Base-by-base conservation (phyloP, 306 rosid species). In the Castanospermum australe region DNA sequence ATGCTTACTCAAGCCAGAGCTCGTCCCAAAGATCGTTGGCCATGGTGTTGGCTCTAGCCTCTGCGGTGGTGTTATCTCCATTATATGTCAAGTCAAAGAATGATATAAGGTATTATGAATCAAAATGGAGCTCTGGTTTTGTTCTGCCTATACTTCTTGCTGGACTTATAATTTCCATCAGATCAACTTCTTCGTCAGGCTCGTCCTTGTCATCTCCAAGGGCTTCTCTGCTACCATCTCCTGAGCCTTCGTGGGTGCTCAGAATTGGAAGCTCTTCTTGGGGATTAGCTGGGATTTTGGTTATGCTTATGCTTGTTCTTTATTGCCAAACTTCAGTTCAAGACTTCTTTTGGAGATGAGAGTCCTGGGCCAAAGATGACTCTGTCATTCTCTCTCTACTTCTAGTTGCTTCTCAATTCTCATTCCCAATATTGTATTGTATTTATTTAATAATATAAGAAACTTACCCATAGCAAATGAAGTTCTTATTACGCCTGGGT, bases 131-230 rank as follows among this genome's bases (percentile, higher is more conserved):
- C 54, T 89, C 93, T 41, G 85, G 97, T 52, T 90, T 90, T 86
- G 89, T 92, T 52, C 86, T 92, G 21, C 98, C 97, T 8, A 67
- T 90, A 89, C 75, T 94, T 82, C 96, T 94, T 81, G 86, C 80
- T 28, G 97, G 94, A 56, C 97, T 94, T 56, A 83, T 92, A 57
- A 84, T 94, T 24, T 93, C 94, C 15, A 94, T 94, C 1, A 88
- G 79, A 65, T 90, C 89, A 28, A 87, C 94, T 20, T 92, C 98
- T n/a, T 88, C 92, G 0, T 84, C 90, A 24, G 35, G 64, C 35
- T 70, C 85, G 0, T 67, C 87, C 5, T 5, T 32, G 18, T 82
- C 83, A 4, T 28, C 84, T 4, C n/a, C 76, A 0, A 86, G 86
- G 79, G 60, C 71, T 39, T 85, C 93, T 1, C 56, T 75, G 33